Conservation (phyloP, 2,329 filamentous ascomycete genomes). For the Colletotrichum phormii region DNA sequence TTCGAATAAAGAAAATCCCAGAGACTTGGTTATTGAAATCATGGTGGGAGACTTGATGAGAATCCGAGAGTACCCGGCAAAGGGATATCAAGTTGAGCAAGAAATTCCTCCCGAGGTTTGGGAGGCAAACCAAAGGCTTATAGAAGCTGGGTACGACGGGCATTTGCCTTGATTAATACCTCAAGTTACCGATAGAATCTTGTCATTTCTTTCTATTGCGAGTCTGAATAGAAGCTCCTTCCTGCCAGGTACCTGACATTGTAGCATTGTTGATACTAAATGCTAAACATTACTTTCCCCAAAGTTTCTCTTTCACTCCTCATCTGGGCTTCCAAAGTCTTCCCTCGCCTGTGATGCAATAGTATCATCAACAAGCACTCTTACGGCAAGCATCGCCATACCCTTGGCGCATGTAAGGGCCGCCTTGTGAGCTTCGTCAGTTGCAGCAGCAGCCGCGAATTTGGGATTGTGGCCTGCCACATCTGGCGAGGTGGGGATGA, state of each 20-base stretch:
- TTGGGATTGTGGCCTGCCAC: constrained; percentile 52
- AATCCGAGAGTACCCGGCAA: constrained; percentile 55
- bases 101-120: constrained; percentile 55
- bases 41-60: constrained; percentile 58
- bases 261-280: too few species aligned
- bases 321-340: constrained; percentile 21
- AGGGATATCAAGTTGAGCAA: constrained; percentile 57
- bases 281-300: too few species aligned
- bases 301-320: neutral
- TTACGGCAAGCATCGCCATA: constrained; percentile 52
- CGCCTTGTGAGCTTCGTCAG: constrained; percentile 50
- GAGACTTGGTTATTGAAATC: constrained; percentile 55
- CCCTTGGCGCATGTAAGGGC: constrained; percentile 58
- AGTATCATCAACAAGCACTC: constrained; percentile 43
- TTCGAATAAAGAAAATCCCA: constrained; percentile 53
- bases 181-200: neutral
- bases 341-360: constrained; percentile 4
- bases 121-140: constrained; percentile 54
- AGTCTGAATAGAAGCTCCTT: neutral
- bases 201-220: neutral
- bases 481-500: constrained; percentile 50
- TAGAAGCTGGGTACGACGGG: constrained; percentile 50
- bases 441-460: constrained; percentile 58
- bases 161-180: constrained; percentile 46
- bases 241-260: neutral